These are phyloP conservation scores for Boletellus deceptivus DNA, from an alignment of 1,284 basidiomycete species.

Conservation along the genomic window DNA sequence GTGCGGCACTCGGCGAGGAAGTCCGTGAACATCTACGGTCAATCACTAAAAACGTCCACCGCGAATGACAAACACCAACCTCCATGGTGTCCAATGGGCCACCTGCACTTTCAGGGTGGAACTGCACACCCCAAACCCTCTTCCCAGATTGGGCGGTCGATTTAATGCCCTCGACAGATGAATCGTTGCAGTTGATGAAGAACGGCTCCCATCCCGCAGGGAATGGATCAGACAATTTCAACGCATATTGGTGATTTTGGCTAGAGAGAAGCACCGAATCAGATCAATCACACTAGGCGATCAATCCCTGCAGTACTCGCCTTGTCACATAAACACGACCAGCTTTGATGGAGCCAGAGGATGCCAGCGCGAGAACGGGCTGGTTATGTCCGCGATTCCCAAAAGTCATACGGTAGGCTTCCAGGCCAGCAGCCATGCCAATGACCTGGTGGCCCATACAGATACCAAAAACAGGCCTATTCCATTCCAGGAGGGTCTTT, in stretches of 20 bases:
- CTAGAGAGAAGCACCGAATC: conserved; percentile 36
- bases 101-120: conserved; percentile 93
- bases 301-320: conserved; percentile 38
- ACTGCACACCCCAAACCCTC: conserved; percentile 94
- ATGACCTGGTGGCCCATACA: conserved; percentile 99
- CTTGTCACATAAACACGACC: conserved; percentile 97
- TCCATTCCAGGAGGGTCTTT: conserved; percentile 83
- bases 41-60: neutral
- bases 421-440: conserved; percentile 94
- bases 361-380: conserved; percentile 91
- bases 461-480: conserved; percentile 94
- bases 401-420: conserved; percentile 96
- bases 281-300: conserved; percentile 5
- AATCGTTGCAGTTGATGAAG: conserved; percentile 98
- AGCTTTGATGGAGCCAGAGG: conserved; percentile 87
- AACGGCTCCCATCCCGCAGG: conserved; percentile 94
- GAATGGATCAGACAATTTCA: conserved; percentile 90
- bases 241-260: conserved; percentile 96
- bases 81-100: conserved; percentile 93
- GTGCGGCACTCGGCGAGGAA: conserved; percentile 79
- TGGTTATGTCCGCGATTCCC: conserved; percentile 99
- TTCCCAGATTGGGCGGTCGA: conserved; percentile 84
- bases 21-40: conserved; percentile 83
- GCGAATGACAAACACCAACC: conserved; percentile 42
- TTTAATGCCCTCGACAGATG: conserved; percentile 96